Base-by-base conservation (phyloP, 2,329 filamentous ascomycete species). In the Gremmenia infestans region DNA sequence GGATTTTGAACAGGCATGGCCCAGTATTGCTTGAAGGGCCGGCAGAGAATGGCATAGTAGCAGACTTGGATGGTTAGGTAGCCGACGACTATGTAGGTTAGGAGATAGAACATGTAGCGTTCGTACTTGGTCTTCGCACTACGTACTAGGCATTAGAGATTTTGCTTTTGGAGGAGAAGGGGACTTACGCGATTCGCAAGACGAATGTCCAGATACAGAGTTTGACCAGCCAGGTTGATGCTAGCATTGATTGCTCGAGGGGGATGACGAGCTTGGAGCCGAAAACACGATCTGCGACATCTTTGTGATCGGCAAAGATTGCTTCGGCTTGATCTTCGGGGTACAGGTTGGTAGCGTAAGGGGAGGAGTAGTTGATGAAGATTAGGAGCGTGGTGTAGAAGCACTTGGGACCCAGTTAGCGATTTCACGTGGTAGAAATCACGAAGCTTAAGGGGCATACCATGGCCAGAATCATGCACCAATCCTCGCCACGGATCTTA, bases 21-120 rank as follows among this genome's bases (percentile, higher is more conserved):
- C 80, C 81, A 84, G 59, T 84, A 84, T 45, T 80, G 73, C 37
- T 55, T 66, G 54, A 83, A 81, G 0, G 81, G 81, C 5, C 73
- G 70, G 58, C 81, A 82, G 12, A 79, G 73, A 61, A 77, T 77
- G 12, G 75, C 63, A 42, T 59, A 65, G 54, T 63, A 67, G 28
- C 53, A 23, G 22, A 67, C 42, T 48, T 61, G 50, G 19, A 63
- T 60, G 5, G 56, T 45, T 2, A 83, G 54, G 60, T 78, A 81
- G 3, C 78, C 77, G 19, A 74, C 5, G 0, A 64, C 68, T 12
- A 77, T 73, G 59, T 81, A 85, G 5, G 59, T 66, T 1, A 74
- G 73, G 5, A 81, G 73, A 9, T 74, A 22, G 25, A 50, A 32
- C 28, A 32, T 32, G 28, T 32, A 9, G 28, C 28, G 28, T 32